Evolutionary conservation across 768 basidiomycete genomes (phyloP).

Genomic region (Daedalea quercina): DNA sequence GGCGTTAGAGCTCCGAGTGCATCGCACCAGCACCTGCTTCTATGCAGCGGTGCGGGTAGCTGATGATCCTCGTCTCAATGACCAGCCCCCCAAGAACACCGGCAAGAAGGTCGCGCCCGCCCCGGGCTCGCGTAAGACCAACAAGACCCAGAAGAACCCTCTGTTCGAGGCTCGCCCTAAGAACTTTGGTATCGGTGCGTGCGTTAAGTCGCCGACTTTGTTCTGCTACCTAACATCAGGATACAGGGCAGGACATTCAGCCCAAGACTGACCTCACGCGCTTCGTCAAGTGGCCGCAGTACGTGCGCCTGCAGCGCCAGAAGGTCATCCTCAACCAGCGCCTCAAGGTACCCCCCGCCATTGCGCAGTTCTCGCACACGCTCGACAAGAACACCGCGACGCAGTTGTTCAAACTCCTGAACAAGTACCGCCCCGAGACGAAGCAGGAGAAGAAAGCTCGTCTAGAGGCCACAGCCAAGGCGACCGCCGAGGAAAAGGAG

Average conservation of each 20-base stretch:
- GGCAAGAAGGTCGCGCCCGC: constrained; percentile 85
- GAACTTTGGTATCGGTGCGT: constrained; percentile 90
- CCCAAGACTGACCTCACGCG: constrained; percentile 87
- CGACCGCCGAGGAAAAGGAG: constrained; percentile 74
- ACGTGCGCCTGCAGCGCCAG: constrained; percentile 95
- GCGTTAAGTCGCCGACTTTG: not conserved
- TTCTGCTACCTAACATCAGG: not conserved
- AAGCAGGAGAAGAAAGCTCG: constrained; percentile 98
- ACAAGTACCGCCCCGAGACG: constrained; percentile 93
- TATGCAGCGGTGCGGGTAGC: constrained; percentile 17
- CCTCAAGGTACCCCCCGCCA: constrained; percentile 96
- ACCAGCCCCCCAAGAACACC: constrained; percentile 78
- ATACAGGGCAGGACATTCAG: constrained; percentile 85
- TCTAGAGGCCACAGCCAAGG: constrained; percentile 70
- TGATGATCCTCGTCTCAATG: constrained; percentile 71
- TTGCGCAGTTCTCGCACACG: constrained; percentile 95
- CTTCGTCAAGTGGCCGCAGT: constrained; percentile 99
- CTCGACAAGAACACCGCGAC: constrained; percentile 99
- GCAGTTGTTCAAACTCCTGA: constrained; percentile 94
- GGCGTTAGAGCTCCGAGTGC: constrained; percentile 51
- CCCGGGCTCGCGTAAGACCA: constrained; percentile 67
- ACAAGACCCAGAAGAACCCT: constrained; percentile 86
- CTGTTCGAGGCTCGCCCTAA: constrained; percentile 86
- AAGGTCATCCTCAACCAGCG: constrained; percentile 98
- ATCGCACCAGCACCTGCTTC: constrained; percentile 25